These are phyloP conservation scores for Fraxinus excelsior DNA, from an alignment of 257 asterid species.

Conservation along the genomic window DNA sequence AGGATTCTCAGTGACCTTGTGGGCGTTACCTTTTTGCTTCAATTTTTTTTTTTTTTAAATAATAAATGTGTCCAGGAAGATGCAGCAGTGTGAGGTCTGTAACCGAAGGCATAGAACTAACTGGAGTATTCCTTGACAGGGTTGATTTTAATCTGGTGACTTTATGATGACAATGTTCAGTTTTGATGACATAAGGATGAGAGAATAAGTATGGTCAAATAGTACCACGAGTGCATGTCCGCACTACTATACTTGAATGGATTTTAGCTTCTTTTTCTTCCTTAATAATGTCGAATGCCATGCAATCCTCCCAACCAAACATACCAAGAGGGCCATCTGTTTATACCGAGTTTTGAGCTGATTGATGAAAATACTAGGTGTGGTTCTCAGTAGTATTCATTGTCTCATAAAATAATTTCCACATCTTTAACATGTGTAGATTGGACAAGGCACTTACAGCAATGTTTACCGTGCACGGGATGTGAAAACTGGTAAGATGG, in stretches of 20 bases:
- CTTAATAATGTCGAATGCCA: background rate
- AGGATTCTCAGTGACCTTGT: background rate
- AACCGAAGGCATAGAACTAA: background rate
- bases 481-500: conserved; percentile 65
- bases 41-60: no score
- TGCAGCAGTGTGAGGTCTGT: background rate
- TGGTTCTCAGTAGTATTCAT: no score
- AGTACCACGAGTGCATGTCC: no score
- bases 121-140: background rate
- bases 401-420: conserved; percentile 25
- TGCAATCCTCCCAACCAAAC: background rate
- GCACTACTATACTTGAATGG: no score
- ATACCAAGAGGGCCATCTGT: background rate
- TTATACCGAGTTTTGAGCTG: background rate
- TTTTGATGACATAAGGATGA: background rate
- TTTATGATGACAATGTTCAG: background rate
- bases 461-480: conserved; percentile 86
- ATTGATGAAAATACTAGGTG: background rate
- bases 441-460: conserved; percentile 98
- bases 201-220: background rate
- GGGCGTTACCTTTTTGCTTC: background rate
- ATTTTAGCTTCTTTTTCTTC: background rate
- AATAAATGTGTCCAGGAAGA: background rate
- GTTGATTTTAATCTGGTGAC: no score
- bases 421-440: conserved; percentile 42